phyloP scores from a whole-genome alignment of 768 basidiomycete genomes.

The Leccinellum albellum region DNA sequence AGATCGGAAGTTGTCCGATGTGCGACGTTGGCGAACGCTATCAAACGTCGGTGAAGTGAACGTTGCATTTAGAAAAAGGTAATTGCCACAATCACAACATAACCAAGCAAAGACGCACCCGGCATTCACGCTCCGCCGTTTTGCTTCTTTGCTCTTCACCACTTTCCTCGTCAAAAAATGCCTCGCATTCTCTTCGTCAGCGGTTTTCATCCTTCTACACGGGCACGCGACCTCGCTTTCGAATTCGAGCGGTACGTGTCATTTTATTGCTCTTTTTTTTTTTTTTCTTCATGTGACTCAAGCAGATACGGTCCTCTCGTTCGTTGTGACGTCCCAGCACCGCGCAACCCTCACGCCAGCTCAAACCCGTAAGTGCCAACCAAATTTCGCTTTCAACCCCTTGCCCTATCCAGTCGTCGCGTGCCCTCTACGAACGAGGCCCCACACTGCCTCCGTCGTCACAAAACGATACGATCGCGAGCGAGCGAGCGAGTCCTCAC shows the following conservation, averaged over 20 bases:
- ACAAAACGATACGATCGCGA: constrained; percentile 28
- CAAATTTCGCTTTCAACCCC: constrained; percentile 25
- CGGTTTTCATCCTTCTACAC: constrained; percentile 79
- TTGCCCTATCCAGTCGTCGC: constrained; percentile 37
- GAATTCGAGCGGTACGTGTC: constrained; percentile 77
- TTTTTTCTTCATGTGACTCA: constrained; percentile 1
- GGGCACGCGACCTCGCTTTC: constrained; percentile 78
- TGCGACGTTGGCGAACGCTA: constrained; percentile 32
- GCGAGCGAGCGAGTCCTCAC: constrained; percentile 30
- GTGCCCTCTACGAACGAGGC: constrained; percentile 32
- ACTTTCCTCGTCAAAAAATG: constrained; percentile 38
- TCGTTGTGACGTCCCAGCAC: constrained; percentile 87
- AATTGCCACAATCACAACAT: constrained; percentile 36
- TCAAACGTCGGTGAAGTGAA: constrained; percentile 6
- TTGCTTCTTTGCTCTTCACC: constrained; percentile 20
- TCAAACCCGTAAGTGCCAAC: constrained; percentile 75
- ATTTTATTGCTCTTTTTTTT: background rate
- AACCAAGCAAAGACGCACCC: constrained; percentile 19
- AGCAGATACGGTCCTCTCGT: constrained; percentile 75
- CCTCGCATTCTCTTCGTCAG: constrained; percentile 85
- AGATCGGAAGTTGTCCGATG: constrained; percentile 37
- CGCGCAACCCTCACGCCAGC: constrained; percentile 69
- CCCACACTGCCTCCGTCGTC: constrained; percentile 22
- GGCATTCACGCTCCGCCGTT: constrained; percentile 31
- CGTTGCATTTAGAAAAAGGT: background rate